A percentile compares a stretch with the other conserved stretches of the same genome.
Conservation (phyloP, 805 yeast species). For the Diddensiella santjacobensis region DNA sequence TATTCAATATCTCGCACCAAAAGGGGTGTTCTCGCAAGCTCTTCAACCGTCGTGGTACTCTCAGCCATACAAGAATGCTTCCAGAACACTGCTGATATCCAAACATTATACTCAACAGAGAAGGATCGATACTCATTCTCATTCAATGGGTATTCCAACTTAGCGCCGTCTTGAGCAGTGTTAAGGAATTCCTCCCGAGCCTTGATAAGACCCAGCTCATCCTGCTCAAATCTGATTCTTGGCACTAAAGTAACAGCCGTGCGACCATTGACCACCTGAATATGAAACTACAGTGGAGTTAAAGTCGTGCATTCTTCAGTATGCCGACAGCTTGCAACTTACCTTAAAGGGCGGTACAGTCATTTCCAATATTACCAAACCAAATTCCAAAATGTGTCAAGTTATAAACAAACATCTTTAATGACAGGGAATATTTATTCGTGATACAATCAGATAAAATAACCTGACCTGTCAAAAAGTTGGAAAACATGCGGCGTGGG, state of each 20-base stretch:
- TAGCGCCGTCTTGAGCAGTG: background rate
- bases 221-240: background rate
- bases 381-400: too few relatives aligned
- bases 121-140: background rate
- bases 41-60: background rate
- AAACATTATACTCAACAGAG: background rate
- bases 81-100: background rate
- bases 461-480: too few relatives aligned
- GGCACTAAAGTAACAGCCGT: background rate
- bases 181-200: background rate
- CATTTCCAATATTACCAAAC: too few relatives aligned
- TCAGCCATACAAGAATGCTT: slow-evolving; percentile 1
- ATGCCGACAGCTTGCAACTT: too few relatives aligned
- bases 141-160: background rate
- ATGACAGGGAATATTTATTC: too few relatives aligned
- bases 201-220: background rate
- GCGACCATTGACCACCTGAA: too few relatives aligned
- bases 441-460: too few relatives aligned
- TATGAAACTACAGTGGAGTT: too few relatives aligned
- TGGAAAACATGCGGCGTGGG: too few relatives aligned
- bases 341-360: too few relatives aligned
- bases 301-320: too few relatives aligned
- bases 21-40: background rate
- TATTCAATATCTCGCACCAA: background rate
- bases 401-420: too few relatives aligned